phyloP scores from a whole-genome alignment of 2,329 filamentous ascomycete species.

The Pestalotiopsis sp. region DNA sequence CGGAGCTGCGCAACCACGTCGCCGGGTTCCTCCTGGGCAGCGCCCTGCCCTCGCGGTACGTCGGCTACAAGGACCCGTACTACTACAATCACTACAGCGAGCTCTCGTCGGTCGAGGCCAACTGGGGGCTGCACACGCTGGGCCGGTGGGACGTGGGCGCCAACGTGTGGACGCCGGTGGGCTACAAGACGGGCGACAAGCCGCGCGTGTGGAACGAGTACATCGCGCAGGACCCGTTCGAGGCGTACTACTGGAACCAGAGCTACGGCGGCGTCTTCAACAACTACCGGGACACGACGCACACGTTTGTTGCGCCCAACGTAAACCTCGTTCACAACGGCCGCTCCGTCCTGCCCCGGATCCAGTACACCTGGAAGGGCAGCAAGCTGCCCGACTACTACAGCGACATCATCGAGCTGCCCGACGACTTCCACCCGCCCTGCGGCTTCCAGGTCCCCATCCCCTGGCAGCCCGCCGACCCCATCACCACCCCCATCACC shows the following conservation, averaged over 20 bases:
- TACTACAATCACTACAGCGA: slow-evolving; percentile 76
- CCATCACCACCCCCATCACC: slow-evolving; percentile 4
- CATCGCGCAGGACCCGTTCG: slow-evolving; percentile 30
- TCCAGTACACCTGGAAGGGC: slow-evolving; percentile 39
- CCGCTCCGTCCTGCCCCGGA: slow-evolving; percentile 35
- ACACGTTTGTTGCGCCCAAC: slow-evolving; percentile 41
- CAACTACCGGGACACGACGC: slow-evolving; percentile 31
- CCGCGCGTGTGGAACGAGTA: slow-evolving; percentile 39
- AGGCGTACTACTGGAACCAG: slow-evolving; percentile 48
- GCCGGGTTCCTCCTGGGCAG: slow-evolving; percentile 74
- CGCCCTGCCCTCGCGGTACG: slow-evolving; percentile 61
- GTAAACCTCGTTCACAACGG: slow-evolving; percentile 21
- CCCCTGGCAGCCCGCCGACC: neutral
- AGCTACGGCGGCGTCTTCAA: slow-evolving; percentile 55
- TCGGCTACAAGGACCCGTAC: slow-evolving; percentile 67
- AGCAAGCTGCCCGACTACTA: slow-evolving; percentile 41
- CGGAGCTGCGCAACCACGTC: slow-evolving; percentile 62
- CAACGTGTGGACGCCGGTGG: slow-evolving; percentile 60
- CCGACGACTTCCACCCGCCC: slow-evolving; percentile 45
- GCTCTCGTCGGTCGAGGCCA: slow-evolving; percentile 65
- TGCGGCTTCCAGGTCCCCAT: slow-evolving; percentile 30
- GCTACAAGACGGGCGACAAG: slow-evolving; percentile 56
- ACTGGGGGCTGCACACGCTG: slow-evolving; percentile 70
- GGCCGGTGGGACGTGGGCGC: slow-evolving; percentile 74
- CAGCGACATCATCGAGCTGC: slow-evolving; percentile 36